Percentiles rank a stretch among this genome's conserved stretches.
Conservation (phyloP, 2,329 filamentous ascomycete genomes). For the Cryphonectria parasitica region DNA sequence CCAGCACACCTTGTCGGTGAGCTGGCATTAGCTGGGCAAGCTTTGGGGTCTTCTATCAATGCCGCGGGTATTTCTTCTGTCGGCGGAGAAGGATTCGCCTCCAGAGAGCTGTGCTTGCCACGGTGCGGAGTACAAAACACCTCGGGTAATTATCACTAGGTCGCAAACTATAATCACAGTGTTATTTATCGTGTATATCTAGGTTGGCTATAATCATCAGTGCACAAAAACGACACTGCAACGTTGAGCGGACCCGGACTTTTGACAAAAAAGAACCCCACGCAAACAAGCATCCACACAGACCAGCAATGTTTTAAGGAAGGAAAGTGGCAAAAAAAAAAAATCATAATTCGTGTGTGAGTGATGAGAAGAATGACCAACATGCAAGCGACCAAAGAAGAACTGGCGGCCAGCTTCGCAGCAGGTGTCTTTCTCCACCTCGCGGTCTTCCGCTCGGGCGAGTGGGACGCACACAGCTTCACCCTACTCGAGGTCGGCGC, state of each 20-base stretch:
- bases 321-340: neutral
- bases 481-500: slow-evolving; percentile 21
- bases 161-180: neutral
- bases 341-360: neutral
- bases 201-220: neutral
- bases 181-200: neutral
- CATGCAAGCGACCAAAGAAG: slow-evolving; percentile 4
- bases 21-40: neutral
- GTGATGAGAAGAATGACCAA: neutral
- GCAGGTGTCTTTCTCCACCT: slow-evolving; percentile 17
- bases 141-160: neutral
- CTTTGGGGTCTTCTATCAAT: neutral
- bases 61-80: neutral
- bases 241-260: neutral
- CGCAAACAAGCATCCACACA: neutral
- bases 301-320: neutral
- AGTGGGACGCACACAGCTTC: slow-evolving; percentile 23
- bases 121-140: neutral
- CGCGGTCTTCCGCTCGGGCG: slow-evolving; percentile 15
- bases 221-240: neutral
- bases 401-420: slow-evolving; percentile 19
- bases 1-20: neutral
- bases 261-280: neutral
- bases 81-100: neutral
- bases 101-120: no score